These are phyloP conservation scores for Ophiocordyceps camponoti-leonardi DNA, from an alignment of 2,329 filamentous ascomycete species.

Conservation along the genomic window DNA sequence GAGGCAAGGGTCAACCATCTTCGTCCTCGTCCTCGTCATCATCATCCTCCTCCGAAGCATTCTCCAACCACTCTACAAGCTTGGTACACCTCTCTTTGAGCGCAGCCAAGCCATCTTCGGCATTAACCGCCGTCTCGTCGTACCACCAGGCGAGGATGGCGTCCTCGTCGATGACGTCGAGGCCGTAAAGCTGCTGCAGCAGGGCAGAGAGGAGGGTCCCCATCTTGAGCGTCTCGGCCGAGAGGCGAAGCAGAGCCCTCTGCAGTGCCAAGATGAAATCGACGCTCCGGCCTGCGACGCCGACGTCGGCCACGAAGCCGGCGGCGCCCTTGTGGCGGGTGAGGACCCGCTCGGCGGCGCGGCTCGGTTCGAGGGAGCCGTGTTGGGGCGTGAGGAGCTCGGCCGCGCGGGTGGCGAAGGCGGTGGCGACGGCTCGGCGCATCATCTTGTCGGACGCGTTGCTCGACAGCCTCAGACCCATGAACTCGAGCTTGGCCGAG, in stretches of 20 bases:
- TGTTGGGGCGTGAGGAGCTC: slow-evolving; percentile 42
- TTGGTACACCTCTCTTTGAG: slow-evolving; percentile 59
- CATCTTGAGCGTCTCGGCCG: slow-evolving; percentile 33
- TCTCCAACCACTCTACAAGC: slow-evolving; percentile 71
- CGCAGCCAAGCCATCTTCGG: slow-evolving; percentile 43
- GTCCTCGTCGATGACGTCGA: slow-evolving; percentile 78
- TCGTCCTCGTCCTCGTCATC: slow-evolving; percentile 51
- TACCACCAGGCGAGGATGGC: slow-evolving; percentile 81
- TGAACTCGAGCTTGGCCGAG: slow-evolving; percentile 70
- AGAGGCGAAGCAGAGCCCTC: slow-evolving; percentile 47
- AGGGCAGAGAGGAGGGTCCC: slow-evolving; percentile 57
- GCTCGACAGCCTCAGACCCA: slow-evolving; percentile 76
- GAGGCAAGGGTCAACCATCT: too few species aligned
- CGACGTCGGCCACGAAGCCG: slow-evolving; percentile 41
- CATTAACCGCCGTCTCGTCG: slow-evolving; percentile 48
- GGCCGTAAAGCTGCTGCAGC: slow-evolving; percentile 68
- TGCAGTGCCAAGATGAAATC: slow-evolving; percentile 75
- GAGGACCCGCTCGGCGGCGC: slow-evolving; percentile 48
- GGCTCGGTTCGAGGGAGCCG: slow-evolving; percentile 37
- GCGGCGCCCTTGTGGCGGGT: slow-evolving; percentile 32
- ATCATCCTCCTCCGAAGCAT: slow-evolving; percentile 56
- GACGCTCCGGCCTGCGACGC: slow-evolving; percentile 44
- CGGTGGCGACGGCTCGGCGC: slow-evolving; percentile 67
- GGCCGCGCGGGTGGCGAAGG: slow-evolving; percentile 67
- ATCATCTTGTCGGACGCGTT: slow-evolving; percentile 84